Evolutionary conservation across 441 rosid species (phyloP), one percentile per base, ranked within the genome.

Genomic region (Bruguiera hainesii): DNA sequence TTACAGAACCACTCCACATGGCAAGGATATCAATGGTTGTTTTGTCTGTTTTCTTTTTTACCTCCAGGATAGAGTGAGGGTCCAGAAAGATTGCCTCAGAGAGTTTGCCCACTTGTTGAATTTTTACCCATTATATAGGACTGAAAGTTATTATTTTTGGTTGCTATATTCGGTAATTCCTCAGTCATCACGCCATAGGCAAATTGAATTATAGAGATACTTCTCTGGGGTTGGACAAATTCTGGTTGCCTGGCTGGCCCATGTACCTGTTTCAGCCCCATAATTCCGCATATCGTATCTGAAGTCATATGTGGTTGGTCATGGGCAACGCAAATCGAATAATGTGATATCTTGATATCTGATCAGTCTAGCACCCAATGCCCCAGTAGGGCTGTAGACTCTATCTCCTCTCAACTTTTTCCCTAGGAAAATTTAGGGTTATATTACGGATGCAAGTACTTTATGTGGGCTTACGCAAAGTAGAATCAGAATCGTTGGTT

Each of bases 141-240:
- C 16, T 7, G 28, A 25, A 61, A 18, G 60, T 62, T 42, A 61
- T 72, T 67, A 73, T 39, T 58, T 65, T 66, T 59, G 48, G 48
- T 39, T 13, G 48, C 48, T 13, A 39, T 39, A 11, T 11, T 13
- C 16, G 16, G 4, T 13, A 39, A 39, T 4, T 39, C 48, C 16
- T 39, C 15, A 10, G 48, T 39, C 3, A 13, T 10, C 42, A 37
- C 1, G 42, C 42, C 42, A 37, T 0, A 30, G 33, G 6, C 33
- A 30, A 30, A 30, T 35, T 35, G 39, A 35, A 35, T 37, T 51
- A 57, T 65, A 71, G 10, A 25, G 64, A 79, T 74, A 56, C 77
- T 73, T 64, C 55, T 76, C 10, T 35, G 2, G 74, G 75, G 51
- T 39, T 64, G 73, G 63, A 58, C 74, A 75, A 26, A 63, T 67